Evolutionary conservation across 2,329 filamentous ascomycete genomes (phyloP), one percentile per base, ranked within the genome.

Genomic region (Mycosphaerella sp.): DNA sequence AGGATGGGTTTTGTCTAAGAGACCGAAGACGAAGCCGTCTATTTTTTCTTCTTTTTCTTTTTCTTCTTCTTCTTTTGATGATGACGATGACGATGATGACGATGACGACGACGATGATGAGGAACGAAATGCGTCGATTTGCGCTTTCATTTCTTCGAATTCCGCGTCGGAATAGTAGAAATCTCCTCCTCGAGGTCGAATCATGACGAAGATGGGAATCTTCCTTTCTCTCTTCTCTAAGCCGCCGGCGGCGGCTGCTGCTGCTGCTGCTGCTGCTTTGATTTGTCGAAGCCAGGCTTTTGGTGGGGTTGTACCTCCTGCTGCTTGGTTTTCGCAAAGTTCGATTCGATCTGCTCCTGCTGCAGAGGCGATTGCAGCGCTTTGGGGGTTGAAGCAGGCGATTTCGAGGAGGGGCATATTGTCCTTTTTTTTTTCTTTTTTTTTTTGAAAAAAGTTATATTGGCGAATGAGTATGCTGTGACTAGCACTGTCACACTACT

Each of bases 11-110:
- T 29, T 21, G 21, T 67, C 63, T 31, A 80, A 61, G 31, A 79
- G 70, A 0, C 79, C 78, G 56, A 80, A 78, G 1, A 80, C 78
- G 56, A 80, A 80, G 0, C 78, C 78, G 58, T 72, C 69, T 0
- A 72, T 74, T 1, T 40, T 12, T 1, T 56, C 29, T 21, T 21
- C 21, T 21, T 21, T 4, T 21, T 21, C 21, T 21, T 21, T 2
- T 21, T 21, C 21, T 21, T 17, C 14, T 17, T 17, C 14, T 17
- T 17, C 14, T 17, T 17, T 17, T 17, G 14, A 17, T 17, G 14
- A 1, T 17, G 14, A 17, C 14, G 14, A 17, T 17, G 21, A 21
- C 21, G 21, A 21, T 21, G 21, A 21, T 3, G 21, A 21, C 21
- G 3, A 21, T 21, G 21, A 21, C 3, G 21, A 21, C 21, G 21